phyloP scores from a whole-genome alignment of 2,329 filamentous ascomycete genomes.

The Colletotrichum eremochloae region DNA sequence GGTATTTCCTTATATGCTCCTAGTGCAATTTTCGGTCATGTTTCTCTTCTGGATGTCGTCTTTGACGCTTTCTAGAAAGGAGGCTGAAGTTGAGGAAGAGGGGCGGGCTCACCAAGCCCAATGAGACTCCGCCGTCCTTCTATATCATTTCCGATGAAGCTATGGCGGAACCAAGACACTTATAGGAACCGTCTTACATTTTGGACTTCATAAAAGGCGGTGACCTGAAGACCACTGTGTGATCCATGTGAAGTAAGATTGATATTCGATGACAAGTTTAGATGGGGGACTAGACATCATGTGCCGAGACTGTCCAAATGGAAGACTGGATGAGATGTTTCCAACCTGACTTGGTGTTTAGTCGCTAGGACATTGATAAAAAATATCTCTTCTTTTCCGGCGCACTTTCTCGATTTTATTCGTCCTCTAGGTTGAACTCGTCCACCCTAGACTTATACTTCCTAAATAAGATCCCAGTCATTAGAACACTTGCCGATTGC shows the following conservation, averaged over 20 bases:
- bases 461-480: too few relatives aligned
- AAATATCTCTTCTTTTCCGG: constrained; percentile 16
- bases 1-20: constrained; percentile 51
- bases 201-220: not conserved
- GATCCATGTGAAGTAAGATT: too few relatives aligned
- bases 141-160: not conserved
- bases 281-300: too few relatives aligned
- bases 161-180: not conserved
- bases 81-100: not conserved
- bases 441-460: too few relatives aligned
- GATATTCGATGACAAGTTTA: too few relatives aligned
- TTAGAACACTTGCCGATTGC: not conserved
- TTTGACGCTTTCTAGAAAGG: not conserved
- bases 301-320: too few relatives aligned
- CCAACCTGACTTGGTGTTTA: too few relatives aligned
- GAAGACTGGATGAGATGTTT: too few relatives aligned
- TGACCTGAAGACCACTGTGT: too few relatives aligned
- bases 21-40: constrained; percentile 43
- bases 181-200: not conserved
- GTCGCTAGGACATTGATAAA: too few relatives aligned
- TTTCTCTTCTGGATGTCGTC: constrained; percentile 41
- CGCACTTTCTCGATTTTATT: constrained; percentile 24
- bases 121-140: not conserved
- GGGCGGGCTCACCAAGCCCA: not conserved
- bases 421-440: constrained; percentile 22